These are phyloP conservation scores for Tagetes erecta DNA, from an alignment of 129 eudicot genomes.

Conservation along the genomic window DNA sequence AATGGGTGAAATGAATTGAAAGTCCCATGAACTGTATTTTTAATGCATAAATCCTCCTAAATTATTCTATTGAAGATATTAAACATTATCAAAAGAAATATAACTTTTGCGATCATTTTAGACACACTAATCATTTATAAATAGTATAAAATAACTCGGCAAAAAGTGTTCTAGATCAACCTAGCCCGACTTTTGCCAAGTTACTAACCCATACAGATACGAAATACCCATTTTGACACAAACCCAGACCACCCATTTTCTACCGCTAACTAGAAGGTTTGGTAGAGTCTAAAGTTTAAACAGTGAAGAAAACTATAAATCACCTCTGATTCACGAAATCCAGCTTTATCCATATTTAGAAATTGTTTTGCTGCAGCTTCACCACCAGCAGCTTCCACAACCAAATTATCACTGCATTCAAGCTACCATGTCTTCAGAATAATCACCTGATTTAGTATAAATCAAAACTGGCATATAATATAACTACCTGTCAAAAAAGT, in stretches of 20 bases:
- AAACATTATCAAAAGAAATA: not conserved
- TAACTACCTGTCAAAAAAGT: slow-evolving; percentile 80
- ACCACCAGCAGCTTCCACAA: slow-evolving; percentile 92
- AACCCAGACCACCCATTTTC: not conserved
- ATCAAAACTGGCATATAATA: not conserved
- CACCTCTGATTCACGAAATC: slow-evolving; percentile 85
- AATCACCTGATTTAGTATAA: slow-evolving; percentile 12
- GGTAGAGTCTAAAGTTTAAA: not conserved
- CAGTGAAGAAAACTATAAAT: slow-evolving; percentile 8
- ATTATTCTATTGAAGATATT: not conserved
- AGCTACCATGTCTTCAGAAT: slow-evolving; percentile 24
- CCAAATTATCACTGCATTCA: slow-evolving; percentile 68
- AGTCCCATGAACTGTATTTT: not conserved
- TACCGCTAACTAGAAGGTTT: not conserved
- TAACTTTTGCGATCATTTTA: not conserved
- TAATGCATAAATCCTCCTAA: not conserved
- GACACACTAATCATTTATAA: slow-evolving; percentile 13
- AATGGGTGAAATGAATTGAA: not conserved
- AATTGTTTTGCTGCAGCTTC: slow-evolving; percentile 53
- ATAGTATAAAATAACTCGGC: not conserved
- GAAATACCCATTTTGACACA: not conserved
- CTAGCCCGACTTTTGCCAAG: not conserved
- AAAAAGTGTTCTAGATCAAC: not conserved
- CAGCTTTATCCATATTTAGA: slow-evolving; percentile 64
- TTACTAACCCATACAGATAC: no score